Percentiles rank a stretch among this genome's conserved stretches.
phyloP scores from a whole-genome alignment of 257 asterid genomes.

The Marsdenia floribunda region DNA sequence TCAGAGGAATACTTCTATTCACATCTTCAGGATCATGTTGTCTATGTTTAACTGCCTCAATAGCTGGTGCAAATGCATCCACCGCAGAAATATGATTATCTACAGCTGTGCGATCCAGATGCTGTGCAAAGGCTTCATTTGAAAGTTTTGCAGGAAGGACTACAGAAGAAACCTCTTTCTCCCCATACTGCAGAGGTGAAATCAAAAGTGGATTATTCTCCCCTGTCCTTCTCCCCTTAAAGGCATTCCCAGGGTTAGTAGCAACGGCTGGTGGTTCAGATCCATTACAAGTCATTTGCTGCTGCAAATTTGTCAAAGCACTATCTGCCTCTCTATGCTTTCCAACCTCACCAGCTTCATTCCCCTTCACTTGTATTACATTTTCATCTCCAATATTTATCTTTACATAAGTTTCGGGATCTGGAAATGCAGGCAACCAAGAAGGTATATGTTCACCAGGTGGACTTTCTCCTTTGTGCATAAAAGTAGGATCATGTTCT shows the following conservation, averaged over 20 bases:
- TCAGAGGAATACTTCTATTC: slow-evolving; percentile 32
- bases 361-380: slow-evolving; percentile 23
- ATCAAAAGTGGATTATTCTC: slow-evolving; percentile 65
- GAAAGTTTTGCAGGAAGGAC: slow-evolving; percentile 43
- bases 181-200: slow-evolving; percentile 56
- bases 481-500: slow-evolving; percentile 36
- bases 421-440: slow-evolving; percentile 40
- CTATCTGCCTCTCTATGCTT: slow-evolving; percentile 33
- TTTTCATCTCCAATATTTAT: slow-evolving; percentile 26
- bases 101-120: slow-evolving; percentile 23
- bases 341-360: slow-evolving; percentile 29
- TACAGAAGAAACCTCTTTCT: slow-evolving; percentile 50
- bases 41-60: slow-evolving; percentile 30
- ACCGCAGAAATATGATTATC: slow-evolving; percentile 30
- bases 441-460: slow-evolving; percentile 58
- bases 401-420: slow-evolving; percentile 29
- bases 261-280: slow-evolving; percentile 36
- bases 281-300: slow-evolving; percentile 34
- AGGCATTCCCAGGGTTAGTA: slow-evolving; percentile 34
- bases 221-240: slow-evolving; percentile 34
- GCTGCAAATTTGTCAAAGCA: slow-evolving; percentile 37
- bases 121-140: slow-evolving; percentile 29
- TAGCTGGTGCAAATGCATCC: slow-evolving; percentile 38
- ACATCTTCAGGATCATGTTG: slow-evolving; percentile 34
- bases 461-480: slow-evolving; percentile 38